Conservation (phyloP, 2,329 filamentous ascomycete genomes). For the Colletotrichum camelliae region DNA sequence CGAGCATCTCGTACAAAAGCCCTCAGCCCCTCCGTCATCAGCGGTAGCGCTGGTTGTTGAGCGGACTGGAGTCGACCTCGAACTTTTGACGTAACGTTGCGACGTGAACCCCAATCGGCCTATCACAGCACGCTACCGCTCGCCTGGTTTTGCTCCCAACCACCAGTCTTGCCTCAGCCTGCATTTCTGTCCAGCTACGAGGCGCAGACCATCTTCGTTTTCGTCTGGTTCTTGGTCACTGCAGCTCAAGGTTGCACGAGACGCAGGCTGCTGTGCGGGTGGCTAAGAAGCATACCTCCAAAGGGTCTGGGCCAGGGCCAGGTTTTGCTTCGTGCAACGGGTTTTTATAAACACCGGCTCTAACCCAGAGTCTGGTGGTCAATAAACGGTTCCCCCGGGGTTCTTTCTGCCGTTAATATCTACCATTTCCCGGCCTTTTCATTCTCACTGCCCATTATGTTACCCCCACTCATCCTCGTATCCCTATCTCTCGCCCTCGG, state of each 20-base stretch:
- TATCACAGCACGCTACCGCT: neutral
- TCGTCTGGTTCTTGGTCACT: neutral
- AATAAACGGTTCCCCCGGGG: neutral
- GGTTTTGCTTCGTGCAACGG: neutral
- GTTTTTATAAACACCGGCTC: constrained; percentile 2
- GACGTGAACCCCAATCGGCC: neutral
- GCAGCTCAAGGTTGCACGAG: neutral
- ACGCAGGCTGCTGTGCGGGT: neutral
- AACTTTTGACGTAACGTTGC: constrained; percentile 21
- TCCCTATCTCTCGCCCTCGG: constrained; percentile 44
- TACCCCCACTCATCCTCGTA: constrained; percentile 37
- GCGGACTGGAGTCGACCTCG: neutral
- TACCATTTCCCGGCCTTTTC: neutral
- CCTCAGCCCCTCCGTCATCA: constrained; percentile 11
- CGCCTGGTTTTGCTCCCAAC: neutral
- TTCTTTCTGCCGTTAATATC: neutral
- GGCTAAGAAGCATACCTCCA: neutral
- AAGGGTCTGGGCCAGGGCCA: neutral
- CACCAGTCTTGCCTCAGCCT: neutral
- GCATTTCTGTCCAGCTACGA: neutral
- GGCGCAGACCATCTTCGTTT: neutral
- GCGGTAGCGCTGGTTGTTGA: neutral
- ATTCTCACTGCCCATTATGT: constrained; percentile 26
- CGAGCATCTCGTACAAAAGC: neutral
- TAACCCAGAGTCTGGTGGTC: neutral